phyloP scores from a whole-genome alignment of 306 rosid species.

The Datisca glomerata region DNA sequence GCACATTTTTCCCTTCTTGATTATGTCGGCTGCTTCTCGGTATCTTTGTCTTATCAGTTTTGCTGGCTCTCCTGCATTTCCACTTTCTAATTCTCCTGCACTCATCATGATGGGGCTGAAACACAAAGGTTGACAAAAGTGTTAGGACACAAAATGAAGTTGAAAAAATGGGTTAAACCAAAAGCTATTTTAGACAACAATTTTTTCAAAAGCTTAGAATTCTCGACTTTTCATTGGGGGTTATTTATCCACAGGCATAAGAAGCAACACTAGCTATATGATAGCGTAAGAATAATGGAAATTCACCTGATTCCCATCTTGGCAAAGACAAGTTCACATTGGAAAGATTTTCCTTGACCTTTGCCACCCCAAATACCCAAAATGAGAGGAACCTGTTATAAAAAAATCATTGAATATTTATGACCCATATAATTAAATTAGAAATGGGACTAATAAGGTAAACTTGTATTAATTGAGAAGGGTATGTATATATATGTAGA shows the following conservation, averaged over 20 bases:
- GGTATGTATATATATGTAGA: neutral
- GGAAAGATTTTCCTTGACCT: constrained; percentile 98
- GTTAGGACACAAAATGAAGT: too few relatives aligned
- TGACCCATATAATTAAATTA: too few relatives aligned
- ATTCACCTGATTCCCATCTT: constrained; percentile 98
- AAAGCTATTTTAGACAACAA: too few relatives aligned
- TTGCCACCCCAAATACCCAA: constrained; percentile 99
- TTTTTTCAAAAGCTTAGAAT: too few relatives aligned
- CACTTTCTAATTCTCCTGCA: constrained; percentile 97
- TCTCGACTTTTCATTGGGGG: too few relatives aligned
- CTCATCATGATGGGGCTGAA: constrained; percentile 99
- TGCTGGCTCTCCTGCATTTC: constrained; percentile 98
- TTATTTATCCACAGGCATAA: too few relatives aligned
- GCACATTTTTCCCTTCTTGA: constrained; percentile 87
- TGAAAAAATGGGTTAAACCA: too few relatives aligned
- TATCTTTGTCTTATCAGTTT: constrained; percentile 88
- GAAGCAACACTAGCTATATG: too few relatives aligned
- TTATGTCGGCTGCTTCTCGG: constrained; percentile 90
- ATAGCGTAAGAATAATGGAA: neutral
- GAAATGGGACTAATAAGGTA: too few relatives aligned
- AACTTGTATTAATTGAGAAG: constrained; percentile 1
- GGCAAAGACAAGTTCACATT: constrained; percentile 88
- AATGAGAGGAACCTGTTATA: constrained; percentile 69
- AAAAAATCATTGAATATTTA: too few relatives aligned
- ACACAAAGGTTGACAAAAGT: too few relatives aligned